A percentile compares a stretch with the other conserved stretches of the same genome.
phyloP scores from a whole-genome alignment of 1,139 yeast genomes.

The Kurtzmaniella quercitrusa region DNA sequence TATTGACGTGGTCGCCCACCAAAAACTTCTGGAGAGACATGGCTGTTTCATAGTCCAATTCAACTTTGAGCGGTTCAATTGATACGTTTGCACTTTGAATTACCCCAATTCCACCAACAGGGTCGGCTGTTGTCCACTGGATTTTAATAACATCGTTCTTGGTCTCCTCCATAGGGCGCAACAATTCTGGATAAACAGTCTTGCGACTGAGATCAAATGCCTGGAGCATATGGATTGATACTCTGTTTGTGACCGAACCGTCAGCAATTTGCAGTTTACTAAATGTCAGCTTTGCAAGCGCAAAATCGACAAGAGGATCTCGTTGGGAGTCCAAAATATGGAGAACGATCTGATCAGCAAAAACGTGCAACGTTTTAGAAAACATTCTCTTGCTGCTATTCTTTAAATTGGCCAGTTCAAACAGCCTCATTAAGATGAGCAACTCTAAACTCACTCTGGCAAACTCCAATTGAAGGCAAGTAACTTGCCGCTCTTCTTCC shows the following conservation, averaged over 20 bases:
- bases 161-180: slow-evolving; percentile 44
- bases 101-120: slow-evolving; percentile 84
- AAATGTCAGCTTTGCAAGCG: slow-evolving; percentile 59
- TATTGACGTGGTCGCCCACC: not conserved
- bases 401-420: slow-evolving; percentile 45
- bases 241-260: slow-evolving; percentile 57
- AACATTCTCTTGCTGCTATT: slow-evolving; percentile 19
- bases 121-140: slow-evolving; percentile 70
- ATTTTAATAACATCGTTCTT: slow-evolving; percentile 38
- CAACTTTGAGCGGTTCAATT: slow-evolving; percentile 66
- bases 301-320: slow-evolving; percentile 68
- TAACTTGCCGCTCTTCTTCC: slow-evolving; percentile 25
- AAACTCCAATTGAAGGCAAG: slow-evolving; percentile 50
- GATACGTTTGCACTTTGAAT: slow-evolving; percentile 43
- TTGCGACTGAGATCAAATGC: slow-evolving; percentile 64
- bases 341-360: slow-evolving; percentile 63
- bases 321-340: slow-evolving; percentile 62
- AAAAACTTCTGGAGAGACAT: slow-evolving; percentile 30
- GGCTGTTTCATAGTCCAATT: slow-evolving; percentile 68
- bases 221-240: slow-evolving; percentile 60
- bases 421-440: slow-evolving; percentile 62
- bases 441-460: slow-evolving; percentile 57
- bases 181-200: slow-evolving; percentile 65
- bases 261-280: slow-evolving; percentile 51
- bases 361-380: slow-evolving; percentile 32